These are phyloP conservation scores for Cryphonectria japonica DNA, from an alignment of 2,329 filamentous ascomycete genomes.

Conservation along the genomic window DNA sequence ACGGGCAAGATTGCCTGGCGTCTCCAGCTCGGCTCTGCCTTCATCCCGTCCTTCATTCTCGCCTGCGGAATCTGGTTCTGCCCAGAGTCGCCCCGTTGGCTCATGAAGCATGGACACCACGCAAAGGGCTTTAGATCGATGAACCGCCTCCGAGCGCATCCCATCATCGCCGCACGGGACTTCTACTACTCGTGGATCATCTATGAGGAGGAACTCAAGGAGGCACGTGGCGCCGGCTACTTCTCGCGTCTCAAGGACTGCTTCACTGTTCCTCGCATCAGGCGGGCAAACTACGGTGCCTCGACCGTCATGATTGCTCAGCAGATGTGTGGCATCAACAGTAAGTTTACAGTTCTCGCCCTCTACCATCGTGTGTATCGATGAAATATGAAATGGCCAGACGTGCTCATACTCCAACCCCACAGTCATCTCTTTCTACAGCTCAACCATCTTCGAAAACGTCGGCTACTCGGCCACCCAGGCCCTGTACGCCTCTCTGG, in stretches of 20 bases:
- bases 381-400: background rate
- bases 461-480: slow-evolving; percentile 59
- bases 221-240: slow-evolving; percentile 54
- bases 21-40: slow-evolving; percentile 65
- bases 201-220: slow-evolving; percentile 54
- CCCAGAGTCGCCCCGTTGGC: slow-evolving; percentile 68
- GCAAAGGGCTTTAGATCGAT: slow-evolving; percentile 62
- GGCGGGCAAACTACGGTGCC: slow-evolving; percentile 75
- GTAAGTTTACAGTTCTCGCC: slow-evolving; percentile 6
- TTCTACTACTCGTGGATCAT: slow-evolving; percentile 68
- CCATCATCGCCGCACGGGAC: slow-evolving; percentile 63
- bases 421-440: slow-evolving; percentile 72
- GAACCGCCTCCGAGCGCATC: slow-evolving; percentile 54
- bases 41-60: slow-evolving; percentile 63
- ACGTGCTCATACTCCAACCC: background rate
- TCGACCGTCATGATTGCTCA: slow-evolving; percentile 81
- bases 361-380: background rate
- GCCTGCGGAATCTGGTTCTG: slow-evolving; percentile 66
- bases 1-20: slow-evolving; percentile 60
- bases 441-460: slow-evolving; percentile 62
- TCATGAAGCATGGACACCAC: slow-evolving; percentile 68
- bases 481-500: slow-evolving; percentile 65
- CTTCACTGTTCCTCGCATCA: slow-evolving; percentile 70
- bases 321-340: slow-evolving; percentile 63
- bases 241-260: slow-evolving; percentile 65